Evolutionary conservation across 352 stramenopile species (phyloP), one percentile per base, ranked within the genome.

Genomic region (Phytophthora meadii): DNA sequence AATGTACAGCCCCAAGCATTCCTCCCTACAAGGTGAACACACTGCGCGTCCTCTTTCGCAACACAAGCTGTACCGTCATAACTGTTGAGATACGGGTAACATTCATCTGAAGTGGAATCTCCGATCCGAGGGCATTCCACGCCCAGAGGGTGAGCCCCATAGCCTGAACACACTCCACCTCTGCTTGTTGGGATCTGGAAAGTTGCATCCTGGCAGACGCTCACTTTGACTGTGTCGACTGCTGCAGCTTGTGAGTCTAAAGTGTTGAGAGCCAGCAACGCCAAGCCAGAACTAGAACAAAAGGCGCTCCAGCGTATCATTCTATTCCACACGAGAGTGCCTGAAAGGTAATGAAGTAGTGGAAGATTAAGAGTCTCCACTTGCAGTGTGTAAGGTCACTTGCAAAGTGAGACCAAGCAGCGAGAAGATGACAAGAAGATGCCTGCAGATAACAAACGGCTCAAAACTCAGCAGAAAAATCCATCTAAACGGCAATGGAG

Each of bases 121-220:
- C 71, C 71, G 14, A 69, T 37, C 10, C 40, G 51, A 37, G 77
- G 77, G 51, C 77, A 86, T 30, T 63, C 48, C 0, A 68, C 41
- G 5, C 77, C 77, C 0, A 56, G 17, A 1, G 77, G 77, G 22
- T 49, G 19, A 0, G 40, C 27, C 4, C 72, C 74, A 27, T 28
- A 25, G 7, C 77, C 77, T 0, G 69, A 67, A 45, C 77, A 85
- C n/a, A 77, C 49, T 6, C 40, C 47, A 14, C 74, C 77, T 37
- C 70, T 70, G 24, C 41, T 62, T 15, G 51, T 51, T 7, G 73
- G 44, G 1, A 81, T 25, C 22, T 51, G 47, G 47, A 79, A 85
- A 12, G 77, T 85, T 14, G 77, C 77, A 45, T 85, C 77, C 8
- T 61, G 68, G 56, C 77, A 85, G 17, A 85, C 74, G 45, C 65